Evolutionary conservation across 1,284 basidiomycete genomes (phyloP).

Genomic region (Cystobasidiaceae sp.): DNA sequence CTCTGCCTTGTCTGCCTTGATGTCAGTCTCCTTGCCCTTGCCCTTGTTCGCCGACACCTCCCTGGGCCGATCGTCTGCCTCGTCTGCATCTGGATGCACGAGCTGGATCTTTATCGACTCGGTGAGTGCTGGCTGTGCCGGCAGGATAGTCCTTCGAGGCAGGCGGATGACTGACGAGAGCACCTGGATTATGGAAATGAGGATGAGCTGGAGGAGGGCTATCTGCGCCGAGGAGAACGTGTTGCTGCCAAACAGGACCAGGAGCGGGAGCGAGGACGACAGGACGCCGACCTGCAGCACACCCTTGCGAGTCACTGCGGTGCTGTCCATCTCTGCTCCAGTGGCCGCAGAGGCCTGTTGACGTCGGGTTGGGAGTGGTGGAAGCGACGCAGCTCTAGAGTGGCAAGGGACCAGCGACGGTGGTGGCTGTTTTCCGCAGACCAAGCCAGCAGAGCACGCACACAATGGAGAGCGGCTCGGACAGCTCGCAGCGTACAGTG

Average conservation of each 20-base stretch:
- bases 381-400: no score
- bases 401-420: no score
- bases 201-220: conserved; percentile 21
- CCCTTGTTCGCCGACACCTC: no score
- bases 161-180: neutral
- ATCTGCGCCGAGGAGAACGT: conserved; percentile 14
- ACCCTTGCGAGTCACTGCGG: conserved; percentile 4
- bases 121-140: neutral
- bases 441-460: no score
- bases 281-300: conserved; percentile 6
- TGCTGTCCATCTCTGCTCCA: neutral
- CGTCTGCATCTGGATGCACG: no score
- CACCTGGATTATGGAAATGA: conserved; percentile 15
- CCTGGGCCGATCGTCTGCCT: no score
- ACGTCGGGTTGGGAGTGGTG: no score
- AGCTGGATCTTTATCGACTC: conserved; percentile 18
- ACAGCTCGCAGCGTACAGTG: neutral
- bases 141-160: neutral
- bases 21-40: no score
- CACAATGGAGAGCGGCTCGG: conserved; percentile 16
- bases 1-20: no score
- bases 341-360: no score
- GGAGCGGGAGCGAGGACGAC: conserved; percentile 7
- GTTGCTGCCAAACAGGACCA: conserved; percentile 15
- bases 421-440: no score